Conservation (phyloP, 2,329 filamentous ascomycete genomes). For the Pezicula rhizophila region DNA sequence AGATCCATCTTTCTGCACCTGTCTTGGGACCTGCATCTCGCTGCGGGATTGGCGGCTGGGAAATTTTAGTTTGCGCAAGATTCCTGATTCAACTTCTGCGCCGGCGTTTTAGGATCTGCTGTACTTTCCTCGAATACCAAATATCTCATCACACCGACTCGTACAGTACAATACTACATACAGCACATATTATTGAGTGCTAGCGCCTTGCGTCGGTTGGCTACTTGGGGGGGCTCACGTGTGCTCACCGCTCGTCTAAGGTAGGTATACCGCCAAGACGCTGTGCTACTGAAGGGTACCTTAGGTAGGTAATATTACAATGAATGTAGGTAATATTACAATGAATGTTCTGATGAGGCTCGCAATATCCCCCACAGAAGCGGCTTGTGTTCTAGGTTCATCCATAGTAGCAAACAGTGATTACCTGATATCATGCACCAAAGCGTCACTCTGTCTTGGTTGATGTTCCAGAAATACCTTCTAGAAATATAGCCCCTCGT, state of each 20-base stretch:
- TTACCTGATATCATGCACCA: no score
- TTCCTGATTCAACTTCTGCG: conserved; percentile 14
- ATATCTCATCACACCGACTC: conserved; percentile 11
- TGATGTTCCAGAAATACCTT: background rate
- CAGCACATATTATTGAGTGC: background rate
- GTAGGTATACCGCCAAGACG: background rate
- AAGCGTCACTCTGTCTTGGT: no score
- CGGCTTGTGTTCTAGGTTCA: no score
- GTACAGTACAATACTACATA: conserved; percentile 1
- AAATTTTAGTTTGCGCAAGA: conserved; percentile 11
- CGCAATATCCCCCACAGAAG: no score
- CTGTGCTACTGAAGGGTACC: no score
- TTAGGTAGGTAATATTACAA: no score
- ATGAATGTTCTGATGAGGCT: no score
- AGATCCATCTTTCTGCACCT: conserved; percentile 9
- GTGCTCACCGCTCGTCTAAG: conserved; percentile 9
- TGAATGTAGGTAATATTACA: no score
- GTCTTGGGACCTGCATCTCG: conserved; percentile 21
- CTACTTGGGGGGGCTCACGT: conserved; percentile 5
- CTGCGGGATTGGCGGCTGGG: conserved; percentile 15
- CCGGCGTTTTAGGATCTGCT: conserved; percentile 24
- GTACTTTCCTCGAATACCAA: conserved; percentile 17
- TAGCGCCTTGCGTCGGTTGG: no score
- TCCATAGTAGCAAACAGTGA: no score
- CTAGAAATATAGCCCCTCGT: background rate